Evolutionary conservation across 257 asterid genomes (phyloP).

Genomic region (Lantana camara): DNA sequence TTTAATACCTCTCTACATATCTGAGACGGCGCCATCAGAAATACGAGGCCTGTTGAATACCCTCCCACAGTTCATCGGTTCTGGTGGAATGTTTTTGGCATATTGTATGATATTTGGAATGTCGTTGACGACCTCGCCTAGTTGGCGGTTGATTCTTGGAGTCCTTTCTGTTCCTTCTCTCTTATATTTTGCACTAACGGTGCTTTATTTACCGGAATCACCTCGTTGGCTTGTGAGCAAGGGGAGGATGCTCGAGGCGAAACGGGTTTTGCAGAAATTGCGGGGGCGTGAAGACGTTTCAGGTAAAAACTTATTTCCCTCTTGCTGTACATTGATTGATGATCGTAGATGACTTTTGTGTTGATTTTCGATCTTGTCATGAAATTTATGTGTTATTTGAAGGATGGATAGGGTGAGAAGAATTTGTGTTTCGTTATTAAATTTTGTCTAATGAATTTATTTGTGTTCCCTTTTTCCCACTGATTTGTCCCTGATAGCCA

Average conservation of each 20-base stretch:
- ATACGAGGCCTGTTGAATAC: slow-evolving; percentile 75
- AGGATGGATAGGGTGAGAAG: background rate
- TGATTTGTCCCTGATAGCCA: background rate
- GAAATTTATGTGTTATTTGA: background rate
- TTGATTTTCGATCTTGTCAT: background rate
- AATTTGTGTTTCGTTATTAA: background rate
- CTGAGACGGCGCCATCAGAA: slow-evolving; percentile 87
- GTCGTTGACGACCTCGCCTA: slow-evolving; percentile 59
- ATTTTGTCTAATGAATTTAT: too few species aligned
- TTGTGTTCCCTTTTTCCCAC: too few species aligned
- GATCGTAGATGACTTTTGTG: slow-evolving; percentile 7
- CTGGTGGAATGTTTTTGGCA: slow-evolving; percentile 77
- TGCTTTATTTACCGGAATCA: slow-evolving; percentile 76
- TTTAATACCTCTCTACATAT: slow-evolving; percentile 72
- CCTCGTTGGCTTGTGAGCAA: slow-evolving; percentile 89
- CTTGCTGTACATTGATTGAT: background rate
- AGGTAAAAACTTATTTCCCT: slow-evolving; percentile 43
- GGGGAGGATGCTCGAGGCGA: slow-evolving; percentile 81
- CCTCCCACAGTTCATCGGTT: slow-evolving; percentile 77
- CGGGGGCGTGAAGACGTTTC: slow-evolving; percentile 86
- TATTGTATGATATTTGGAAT: slow-evolving; percentile 79
- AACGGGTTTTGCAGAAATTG: slow-evolving; percentile 61
- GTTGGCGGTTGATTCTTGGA: slow-evolving; percentile 88
- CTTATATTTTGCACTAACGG: slow-evolving; percentile 51
- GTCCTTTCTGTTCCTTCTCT: slow-evolving; percentile 79